Evolutionary conservation across 2,329 filamentous ascomycete genomes (phyloP), one percentile per base, ranked within the genome.

Genomic region (Colletotrichum horii): DNA sequence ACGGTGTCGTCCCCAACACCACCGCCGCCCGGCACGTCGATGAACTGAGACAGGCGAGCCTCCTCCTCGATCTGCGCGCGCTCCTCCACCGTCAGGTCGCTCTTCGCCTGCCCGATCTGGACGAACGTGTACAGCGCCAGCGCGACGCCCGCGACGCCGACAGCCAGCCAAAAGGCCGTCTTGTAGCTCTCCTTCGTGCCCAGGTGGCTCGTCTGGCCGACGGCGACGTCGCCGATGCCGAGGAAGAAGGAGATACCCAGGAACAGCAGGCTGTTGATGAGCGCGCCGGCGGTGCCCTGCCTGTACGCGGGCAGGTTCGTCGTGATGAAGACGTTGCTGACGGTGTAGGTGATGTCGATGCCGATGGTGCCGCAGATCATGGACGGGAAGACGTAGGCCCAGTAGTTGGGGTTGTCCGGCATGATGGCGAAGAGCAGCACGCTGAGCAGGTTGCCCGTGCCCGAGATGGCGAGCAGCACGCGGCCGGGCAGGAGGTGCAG

Each of bases 321-420:
- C 0, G 94, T 95, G 82, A 95, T 94, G 83, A 94, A 96, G 75
- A 96, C 90, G 79, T 94, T 96, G 22, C 92, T 91, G 2, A 96
- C 90, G 80, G 93, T 95, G 84, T 93, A 96, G 8, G 91, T 92
- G 70, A 96, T 91, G 80, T 96, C 94, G 75, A 96, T 92, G 22
- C 93, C 94, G 38, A 96, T 87, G 0, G 94, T 96, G 15, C 89
- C 89, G 77, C 92, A 91, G 5, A 93, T 82, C 92, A 94, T 94
- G 70, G 91, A 86, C 0, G 94, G 93, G 80, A 96, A 95, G 26
- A 95, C 88, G 80, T 90, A 96, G 0, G 92, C 90, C 94, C 94
- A 96, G 86, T 94, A 94, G 60, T 90, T 89, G 4, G 88, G 88
- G 74, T 91, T 87, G 2, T 85, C 81, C 0, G 93, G 93, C 22